Evolutionary conservation across 441 rosid species (phyloP).

Genomic region (Pelargonium myrrhifolium): DNA sequence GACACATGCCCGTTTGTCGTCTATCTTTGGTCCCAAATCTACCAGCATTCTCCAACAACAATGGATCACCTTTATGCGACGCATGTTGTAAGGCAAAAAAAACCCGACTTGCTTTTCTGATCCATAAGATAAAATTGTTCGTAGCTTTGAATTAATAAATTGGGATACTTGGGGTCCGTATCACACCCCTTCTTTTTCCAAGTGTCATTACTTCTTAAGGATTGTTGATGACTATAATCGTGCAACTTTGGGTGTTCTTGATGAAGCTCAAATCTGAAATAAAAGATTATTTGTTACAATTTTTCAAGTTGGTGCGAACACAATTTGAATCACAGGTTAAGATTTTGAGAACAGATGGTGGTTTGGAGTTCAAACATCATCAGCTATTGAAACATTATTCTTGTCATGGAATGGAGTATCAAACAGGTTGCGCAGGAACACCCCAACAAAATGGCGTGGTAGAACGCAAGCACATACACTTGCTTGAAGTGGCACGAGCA

Average conservation of each 20-base stretch:
- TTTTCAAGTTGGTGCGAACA: background rate
- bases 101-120: background rate
- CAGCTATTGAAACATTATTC: background rate
- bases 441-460: conserved; percentile 6
- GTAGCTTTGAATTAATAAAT: background rate
- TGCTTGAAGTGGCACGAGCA: background rate
- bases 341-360: background rate
- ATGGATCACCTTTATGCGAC: background rate
- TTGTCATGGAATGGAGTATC: background rate
- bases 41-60: too few species aligned
- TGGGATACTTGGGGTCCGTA: conserved; percentile 7
- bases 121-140: background rate
- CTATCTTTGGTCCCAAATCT: background rate
- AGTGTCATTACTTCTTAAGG: background rate
- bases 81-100: background rate
- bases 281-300: background rate
- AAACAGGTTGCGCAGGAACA: background rate
- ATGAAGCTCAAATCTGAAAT: background rate
- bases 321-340: background rate
- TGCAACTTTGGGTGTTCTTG: background rate
- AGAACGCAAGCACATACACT: background rate
- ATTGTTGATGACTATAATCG: conserved; percentile 4
- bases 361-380: background rate
- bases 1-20: background rate
- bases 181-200: background rate